Base-by-base conservation (phyloP, 495 filamentous ascomycete species). In the Saxispiralis lemnorum region DNA sequence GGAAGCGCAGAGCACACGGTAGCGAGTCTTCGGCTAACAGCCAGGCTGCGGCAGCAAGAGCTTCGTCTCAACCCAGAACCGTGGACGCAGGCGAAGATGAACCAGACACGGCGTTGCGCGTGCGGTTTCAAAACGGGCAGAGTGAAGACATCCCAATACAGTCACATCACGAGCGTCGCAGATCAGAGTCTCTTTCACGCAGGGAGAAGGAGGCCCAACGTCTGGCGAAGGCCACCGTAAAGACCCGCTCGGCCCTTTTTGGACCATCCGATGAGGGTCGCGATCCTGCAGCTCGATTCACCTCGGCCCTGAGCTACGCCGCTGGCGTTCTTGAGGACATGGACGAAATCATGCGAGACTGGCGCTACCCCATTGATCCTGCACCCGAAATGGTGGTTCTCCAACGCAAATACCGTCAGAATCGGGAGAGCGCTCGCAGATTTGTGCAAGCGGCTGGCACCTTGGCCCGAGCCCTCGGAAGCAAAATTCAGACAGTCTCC, bases 361-460 rank as follows among this genome's bases (percentile, higher is more conserved):
- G 76, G 76, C 57, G 65, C 10, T 79, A 79, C 52, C 75, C 76
- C 0, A 47, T 77, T 33, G 66, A 76, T 39, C 74, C 76, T 14
- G 49, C 59, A 6, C 51, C 56, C 2, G 64, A 72, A 30, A 68
- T 70, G 32, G 67, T 79, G 21, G 41, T 51, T 3, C 51, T 73
- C 6, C 73, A 80, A 50, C 66, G 71, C 49, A 66, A 67, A 3
- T 62, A 78, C 15, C 73, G 76, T 14, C 60, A 59, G 7, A 65
- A 75, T 40, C 72, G 79, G 18, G 66, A 73, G 32, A 62, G 69
- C 14, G 59, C 68, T n/a, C 70, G 74, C 52, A 61, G 73, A 35
- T 82, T 82, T 55, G 66, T 81, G 5, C 78, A 80, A 59, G 78
- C 76, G n/a, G 64, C 73, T 18, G 79, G 78, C 19, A 71, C 71